Percentiles rank a stretch among this genome's conserved stretches.
phyloP scores from a whole-genome alignment of 305 asterid genomes.

The Rubia balearica region DNA sequence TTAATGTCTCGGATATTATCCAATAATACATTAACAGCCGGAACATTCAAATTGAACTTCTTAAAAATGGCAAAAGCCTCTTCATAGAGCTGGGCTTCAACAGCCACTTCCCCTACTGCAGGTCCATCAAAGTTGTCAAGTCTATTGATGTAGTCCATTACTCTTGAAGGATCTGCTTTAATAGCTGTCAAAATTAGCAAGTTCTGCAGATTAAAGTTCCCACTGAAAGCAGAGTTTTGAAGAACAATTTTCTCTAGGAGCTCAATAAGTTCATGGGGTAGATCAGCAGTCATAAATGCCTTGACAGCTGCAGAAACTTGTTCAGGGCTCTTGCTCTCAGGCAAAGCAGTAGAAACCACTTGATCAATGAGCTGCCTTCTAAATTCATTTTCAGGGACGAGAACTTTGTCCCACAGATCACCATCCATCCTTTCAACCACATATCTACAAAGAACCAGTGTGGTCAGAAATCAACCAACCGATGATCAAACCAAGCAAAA shows the following conservation, averaged over 20 bases:
- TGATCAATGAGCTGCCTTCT: slow-evolving; percentile 98
- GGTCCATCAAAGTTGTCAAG: slow-evolving; percentile 99
- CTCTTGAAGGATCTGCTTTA: slow-evolving; percentile 95
- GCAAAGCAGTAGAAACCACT: slow-evolving; percentile 99
- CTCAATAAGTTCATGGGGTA: slow-evolving; percentile 96
- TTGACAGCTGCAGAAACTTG: slow-evolving; percentile 99
- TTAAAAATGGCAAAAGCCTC: slow-evolving; percentile 96
- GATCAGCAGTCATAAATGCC: slow-evolving; percentile 99
- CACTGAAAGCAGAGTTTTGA: slow-evolving; percentile 96
- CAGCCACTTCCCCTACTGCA: slow-evolving; percentile 98
- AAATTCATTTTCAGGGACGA: slow-evolving; percentile 94
- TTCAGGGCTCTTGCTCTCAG: slow-evolving; percentile 99
- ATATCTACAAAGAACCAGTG: slow-evolving; percentile 44
- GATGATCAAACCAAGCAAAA: slow-evolving; percentile 12
- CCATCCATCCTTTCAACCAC: slow-evolving; percentile 98
- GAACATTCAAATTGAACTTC: slow-evolving; percentile 96
- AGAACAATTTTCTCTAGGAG: slow-evolving; percentile 97
- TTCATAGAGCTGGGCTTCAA: slow-evolving; percentile 86
- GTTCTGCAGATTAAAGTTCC: slow-evolving; percentile 95
- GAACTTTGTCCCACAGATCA: slow-evolving; percentile 96
- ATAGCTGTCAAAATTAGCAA: slow-evolving; percentile 90
- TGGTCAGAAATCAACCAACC: slow-evolving; percentile 16
- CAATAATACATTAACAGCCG: slow-evolving; percentile 89
- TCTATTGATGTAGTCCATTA: slow-evolving; percentile 94
- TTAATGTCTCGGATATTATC: slow-evolving; percentile 83